Percentiles rank a stretch among this genome's conserved stretches.
These are phyloP conservation scores for Pseudogymnoascus sp. DNA, from an alignment of 2,329 filamentous ascomycete genomes.

Conservation along the genomic window DNA sequence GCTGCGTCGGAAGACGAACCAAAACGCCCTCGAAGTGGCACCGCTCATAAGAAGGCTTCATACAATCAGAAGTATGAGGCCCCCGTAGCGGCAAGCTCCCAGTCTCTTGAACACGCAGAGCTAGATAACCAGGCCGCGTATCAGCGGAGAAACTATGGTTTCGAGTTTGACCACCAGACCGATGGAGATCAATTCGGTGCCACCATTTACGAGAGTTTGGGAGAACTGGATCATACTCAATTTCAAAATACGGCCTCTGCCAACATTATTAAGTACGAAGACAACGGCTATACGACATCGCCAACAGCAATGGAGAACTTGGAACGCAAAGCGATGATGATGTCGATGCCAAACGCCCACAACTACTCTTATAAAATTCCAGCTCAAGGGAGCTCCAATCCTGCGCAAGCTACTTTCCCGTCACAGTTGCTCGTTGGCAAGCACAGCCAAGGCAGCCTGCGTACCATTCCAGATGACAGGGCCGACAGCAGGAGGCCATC, in stretches of 20 bases:
- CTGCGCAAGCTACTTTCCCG: not conserved
- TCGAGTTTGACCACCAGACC: not conserved
- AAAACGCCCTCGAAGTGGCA: not conserved
- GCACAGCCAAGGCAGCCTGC: not conserved
- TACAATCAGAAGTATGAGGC: conserved; percentile 8
- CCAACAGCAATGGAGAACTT: not conserved
- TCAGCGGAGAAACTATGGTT: not conserved
- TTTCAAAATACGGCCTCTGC: not conserved
- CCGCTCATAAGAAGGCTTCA: not conserved
- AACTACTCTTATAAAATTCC: not conserved
- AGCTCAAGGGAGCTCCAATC: not conserved
- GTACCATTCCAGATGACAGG: not conserved
- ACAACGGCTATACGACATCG: not conserved
- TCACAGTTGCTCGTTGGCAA: conserved; percentile 4
- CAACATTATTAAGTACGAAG: not conserved
- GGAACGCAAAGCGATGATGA: conserved; percentile 6
- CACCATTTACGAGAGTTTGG: not conserved
- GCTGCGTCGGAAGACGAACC: not conserved
- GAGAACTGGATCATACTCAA: not conserved
- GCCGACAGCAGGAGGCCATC: not conserved
- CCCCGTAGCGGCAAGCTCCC: not conserved
- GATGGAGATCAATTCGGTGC: not conserved
- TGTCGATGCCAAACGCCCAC: not conserved
- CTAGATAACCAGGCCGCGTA: conserved; percentile 5
- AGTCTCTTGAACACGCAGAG: not conserved